Evolutionary conservation across 768 basidiomycete species (phyloP), one percentile per base, ranked within the genome.

Genomic region (Xerocomus brunneocitrinus): DNA sequence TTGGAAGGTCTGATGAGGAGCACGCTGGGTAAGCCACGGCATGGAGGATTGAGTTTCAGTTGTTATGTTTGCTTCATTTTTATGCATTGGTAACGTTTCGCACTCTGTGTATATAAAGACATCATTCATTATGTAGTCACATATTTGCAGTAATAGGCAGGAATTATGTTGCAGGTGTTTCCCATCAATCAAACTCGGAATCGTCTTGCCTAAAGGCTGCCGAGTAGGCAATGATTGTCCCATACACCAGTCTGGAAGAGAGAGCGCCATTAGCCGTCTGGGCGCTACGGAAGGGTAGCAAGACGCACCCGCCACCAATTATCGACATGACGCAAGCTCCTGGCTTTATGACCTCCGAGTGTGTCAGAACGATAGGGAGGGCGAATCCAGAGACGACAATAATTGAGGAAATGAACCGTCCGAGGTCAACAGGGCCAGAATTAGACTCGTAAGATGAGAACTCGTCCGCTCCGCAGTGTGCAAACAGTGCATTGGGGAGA

Each of bases 321-420:
- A 98, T 91, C 19, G 92, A 93, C 97, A 99, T 98, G 62, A 79
- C 82, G 67, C 89, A 92, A 38, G 97, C 97, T 14, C 81, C 84
- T 3, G 83, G 77, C 55, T 81, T 76, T 62, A 98, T 97, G 57
- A 98, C 78, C 52, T 86, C 85, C 3, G 97, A 90, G 60, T 98
- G 97, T 1, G 93, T 88, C 28, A 98, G 80, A 32, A 98, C 85
- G 47, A 97, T 78, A 0, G 97, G 97, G 14, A 98, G 76, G 13
- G 95, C 89, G 58, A 98, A 91, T 34, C 97, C 97, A 32, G 93
- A 89, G 9, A 97, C 85, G 55, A 98, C 93, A 59, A 97, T 78
- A 57, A 85, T 79, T 39, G 91, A 80, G 13, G 97, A 98, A 52
- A 98, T 79, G 76, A 98, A 99, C 43, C 92, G 89, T 32, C 95